A percentile compares a stretch with the other conserved stretches of the same genome.
Evolutionary conservation across 345 rosid genomes (phyloP).

Genomic region (Brassica rapa): DNA sequence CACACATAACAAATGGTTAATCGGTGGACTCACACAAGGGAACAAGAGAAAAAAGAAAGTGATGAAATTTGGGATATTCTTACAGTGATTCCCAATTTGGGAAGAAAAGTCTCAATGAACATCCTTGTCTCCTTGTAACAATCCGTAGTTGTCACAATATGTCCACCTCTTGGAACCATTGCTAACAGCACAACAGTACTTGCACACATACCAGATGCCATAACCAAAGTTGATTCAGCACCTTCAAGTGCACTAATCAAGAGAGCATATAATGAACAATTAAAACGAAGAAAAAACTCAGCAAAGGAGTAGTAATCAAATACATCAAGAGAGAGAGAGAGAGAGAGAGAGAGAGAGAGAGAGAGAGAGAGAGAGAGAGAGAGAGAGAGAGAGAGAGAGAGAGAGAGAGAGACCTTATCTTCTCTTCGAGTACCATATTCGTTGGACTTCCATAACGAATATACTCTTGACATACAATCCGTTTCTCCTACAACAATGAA

Average conservation of each 20-base stretch:
- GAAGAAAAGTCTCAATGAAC: constrained; percentile 80
- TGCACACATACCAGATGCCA: constrained; percentile 97
- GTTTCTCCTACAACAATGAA: constrained; percentile 48
- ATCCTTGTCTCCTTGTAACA: constrained; percentile 83
- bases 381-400: not conserved
- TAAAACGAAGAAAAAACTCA: too few species aligned
- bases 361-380: too few species aligned
- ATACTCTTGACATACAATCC: constrained; percentile 68
- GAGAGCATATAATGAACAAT: not conserved
- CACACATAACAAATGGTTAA: not conserved
- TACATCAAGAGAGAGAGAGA: not conserved
- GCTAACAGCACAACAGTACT: constrained; percentile 74
- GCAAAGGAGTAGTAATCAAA: not conserved
- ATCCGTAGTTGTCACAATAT: constrained; percentile 78
- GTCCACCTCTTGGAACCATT: constrained; percentile 84
- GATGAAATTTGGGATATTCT: not conserved
- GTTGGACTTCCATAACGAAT: constrained; percentile 94
- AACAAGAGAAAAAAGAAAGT: not conserved
- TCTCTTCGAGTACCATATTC: constrained; percentile 69
- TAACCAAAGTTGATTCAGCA: constrained; percentile 80
- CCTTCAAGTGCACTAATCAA: constrained; percentile 80
- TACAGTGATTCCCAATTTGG: constrained; percentile 81
- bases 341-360: too few species aligned
- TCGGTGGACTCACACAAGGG: not conserved
- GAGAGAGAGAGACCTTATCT: constrained; percentile 28